A percentile compares a stretch with the other conserved stretches of the same genome.
phyloP scores from a whole-genome alignment of 768 basidiomycete genomes.

The Suillus paluster region DNA sequence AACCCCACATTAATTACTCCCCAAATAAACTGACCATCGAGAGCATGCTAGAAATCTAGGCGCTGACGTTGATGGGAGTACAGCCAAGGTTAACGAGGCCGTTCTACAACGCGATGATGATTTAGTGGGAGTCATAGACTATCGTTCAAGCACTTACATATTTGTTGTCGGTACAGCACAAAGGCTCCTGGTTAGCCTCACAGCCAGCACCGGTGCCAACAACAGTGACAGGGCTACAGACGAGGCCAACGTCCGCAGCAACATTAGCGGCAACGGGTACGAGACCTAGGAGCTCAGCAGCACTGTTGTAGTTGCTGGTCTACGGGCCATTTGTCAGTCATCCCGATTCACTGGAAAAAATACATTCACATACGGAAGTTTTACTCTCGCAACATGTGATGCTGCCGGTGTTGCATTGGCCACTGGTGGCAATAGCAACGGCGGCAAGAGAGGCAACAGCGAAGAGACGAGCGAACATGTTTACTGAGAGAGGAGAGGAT shows the following conservation, averaged over 20 bases:
- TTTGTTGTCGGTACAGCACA: slow-evolving; percentile 51
- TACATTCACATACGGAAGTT: too few species aligned
- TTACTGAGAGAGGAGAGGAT: too few species aligned
- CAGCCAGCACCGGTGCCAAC: slow-evolving; percentile 15
- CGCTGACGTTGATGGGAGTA: slow-evolving; percentile 37
- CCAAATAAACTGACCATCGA: not conserved
- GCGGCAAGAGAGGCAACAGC: too few species aligned
- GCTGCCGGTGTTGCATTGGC: too few species aligned
- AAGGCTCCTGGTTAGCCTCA: slow-evolving; percentile 30
- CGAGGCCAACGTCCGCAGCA: slow-evolving; percentile 32
- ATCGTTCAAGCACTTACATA: slow-evolving; percentile 38
- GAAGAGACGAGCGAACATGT: too few species aligned
- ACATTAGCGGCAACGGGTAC: not conserved
- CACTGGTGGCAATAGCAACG: too few species aligned
- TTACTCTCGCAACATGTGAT: too few species aligned
- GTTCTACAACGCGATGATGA: slow-evolving; percentile 23
- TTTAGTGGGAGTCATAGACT: too few species aligned
- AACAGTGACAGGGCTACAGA: slow-evolving; percentile 41
- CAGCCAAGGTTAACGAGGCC: slow-evolving; percentile 44
- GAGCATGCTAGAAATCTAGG: not conserved
- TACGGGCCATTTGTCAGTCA: too few species aligned
- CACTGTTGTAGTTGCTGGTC: too few species aligned
- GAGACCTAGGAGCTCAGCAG: not conserved
- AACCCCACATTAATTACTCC: not conserved
- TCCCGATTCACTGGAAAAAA: too few species aligned